Evolutionary conservation across 2,329 filamentous ascomycete species (phyloP).

Genomic region (Sporothrix inflata): DNA sequence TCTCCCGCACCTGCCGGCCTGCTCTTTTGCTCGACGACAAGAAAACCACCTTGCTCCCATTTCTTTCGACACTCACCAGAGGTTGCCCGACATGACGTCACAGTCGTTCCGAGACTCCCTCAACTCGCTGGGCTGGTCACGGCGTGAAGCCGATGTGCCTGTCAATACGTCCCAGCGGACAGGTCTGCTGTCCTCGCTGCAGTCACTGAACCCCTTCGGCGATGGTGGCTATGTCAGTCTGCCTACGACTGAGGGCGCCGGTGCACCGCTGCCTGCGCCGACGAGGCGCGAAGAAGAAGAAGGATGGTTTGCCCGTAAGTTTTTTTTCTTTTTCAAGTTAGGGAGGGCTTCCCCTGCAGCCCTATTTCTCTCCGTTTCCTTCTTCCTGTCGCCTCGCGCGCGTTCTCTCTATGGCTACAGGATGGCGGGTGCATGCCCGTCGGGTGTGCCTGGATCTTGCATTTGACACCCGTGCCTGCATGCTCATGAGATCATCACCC

Average conservation of each 20-base stretch:
- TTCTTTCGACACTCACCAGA: not conserved
- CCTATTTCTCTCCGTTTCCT: conserved; percentile 34
- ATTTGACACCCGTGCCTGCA: conserved; percentile 49
- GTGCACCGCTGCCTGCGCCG: conserved; percentile 83
- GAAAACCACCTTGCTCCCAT: not conserved
- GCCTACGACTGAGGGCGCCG: conserved; percentile 79
- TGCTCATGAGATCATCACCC: conserved; percentile 39
- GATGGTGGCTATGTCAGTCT: conserved; percentile 85
- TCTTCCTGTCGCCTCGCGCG: conserved; percentile 24
- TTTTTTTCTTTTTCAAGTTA: conserved; percentile 37
- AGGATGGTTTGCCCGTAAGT: conserved; percentile 93
- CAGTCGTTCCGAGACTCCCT: conserved; percentile 90
- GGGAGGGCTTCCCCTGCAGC: conserved; percentile 25
- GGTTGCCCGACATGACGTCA: conserved; percentile 68
- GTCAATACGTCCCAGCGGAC: conserved; percentile 72
- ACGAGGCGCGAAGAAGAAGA: conserved; percentile 91
- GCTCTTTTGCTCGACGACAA: not conserved
- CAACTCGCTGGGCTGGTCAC: conserved; percentile 92
- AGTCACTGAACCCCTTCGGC: conserved; percentile 85
- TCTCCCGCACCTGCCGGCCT: not conserved
- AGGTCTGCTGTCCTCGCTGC: conserved; percentile 78
- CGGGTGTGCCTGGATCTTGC: conserved; percentile 49
- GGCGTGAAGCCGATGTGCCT: conserved; percentile 75
- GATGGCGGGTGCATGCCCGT: conserved; percentile 35
- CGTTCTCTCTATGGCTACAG: not conserved